Percentiles rank a stretch among this genome's conserved stretches.
Evolutionary conservation across 139 green algal genomes (phyloP).

Genomic region (Chlorella sp.): DNA sequence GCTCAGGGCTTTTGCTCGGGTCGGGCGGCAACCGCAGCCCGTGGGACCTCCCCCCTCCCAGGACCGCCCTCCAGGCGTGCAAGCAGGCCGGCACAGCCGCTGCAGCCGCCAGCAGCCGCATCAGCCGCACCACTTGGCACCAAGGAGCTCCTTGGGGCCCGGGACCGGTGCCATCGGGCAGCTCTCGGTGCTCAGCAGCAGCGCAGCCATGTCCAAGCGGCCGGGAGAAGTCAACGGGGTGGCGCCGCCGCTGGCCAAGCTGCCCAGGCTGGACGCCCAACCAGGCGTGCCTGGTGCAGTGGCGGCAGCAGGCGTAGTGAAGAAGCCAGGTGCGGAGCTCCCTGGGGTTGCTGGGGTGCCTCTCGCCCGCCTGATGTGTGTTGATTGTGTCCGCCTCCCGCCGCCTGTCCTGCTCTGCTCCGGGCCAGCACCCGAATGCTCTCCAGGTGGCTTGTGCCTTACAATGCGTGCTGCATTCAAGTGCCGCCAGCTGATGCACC

Average conservation of each 20-base stretch:
- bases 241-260: not conserved
- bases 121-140: no score
- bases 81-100: no score
- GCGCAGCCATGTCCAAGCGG: constrained; percentile 13
- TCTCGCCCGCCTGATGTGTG: not conserved
- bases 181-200: not conserved
- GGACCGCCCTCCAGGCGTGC: no score
- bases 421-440: not conserved
- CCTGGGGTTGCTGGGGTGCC: not conserved
- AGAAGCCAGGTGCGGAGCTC: constrained; percentile 11
- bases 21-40: no score
- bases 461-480: not conserved
- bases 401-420: not conserved
- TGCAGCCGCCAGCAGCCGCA: no score
- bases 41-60: no score
- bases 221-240: constrained; percentile 16
- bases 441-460: not conserved
- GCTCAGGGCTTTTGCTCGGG: no score
- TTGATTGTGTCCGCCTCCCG: not conserved
- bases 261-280: constrained; percentile 17
- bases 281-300: constrained; percentile 4
- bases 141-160: no score
- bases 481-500: no score
- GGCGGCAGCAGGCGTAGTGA: constrained; percentile 15
- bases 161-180: no score